Base-by-base conservation (phyloP, 163 green algal species). In the Scenedesmus sp. region DNA sequence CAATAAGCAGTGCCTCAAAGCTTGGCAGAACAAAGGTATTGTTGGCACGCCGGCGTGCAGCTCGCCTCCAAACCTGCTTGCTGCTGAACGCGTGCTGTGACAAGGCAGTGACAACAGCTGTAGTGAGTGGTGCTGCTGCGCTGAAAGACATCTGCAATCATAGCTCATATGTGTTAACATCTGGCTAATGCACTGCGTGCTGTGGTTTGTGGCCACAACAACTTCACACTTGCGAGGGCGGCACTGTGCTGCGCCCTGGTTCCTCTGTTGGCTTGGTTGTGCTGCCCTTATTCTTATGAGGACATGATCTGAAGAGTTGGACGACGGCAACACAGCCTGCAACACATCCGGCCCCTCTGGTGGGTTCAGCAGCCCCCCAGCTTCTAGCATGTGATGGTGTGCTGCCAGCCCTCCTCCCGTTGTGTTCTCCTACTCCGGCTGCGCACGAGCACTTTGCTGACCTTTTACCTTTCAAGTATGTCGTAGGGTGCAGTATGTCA, bases 401-500 rank as follows among this genome's bases (percentile, higher is more conserved):
- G 65, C 65, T 76, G 65, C 65, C 65, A 40, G 6, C 65, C 9
- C 3, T 4, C 9, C 30, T 76, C 1, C 30, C 30, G 0, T 76
- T 18, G 65, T 40, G 30, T 40, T 40, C 56, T 40, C 65, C 18
- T 18, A 6, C 9, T 40, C 30, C 49, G 12, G 30, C 30, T 76
- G 30, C 9, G 30, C 6, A 7, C 3, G 30, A 3, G 30, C 65
- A 40, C 7, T 76, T 24, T 13, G 56, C 20, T 40, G 2, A 18
- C 9, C 30, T 76, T 15, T 1, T 2, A 37, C 30, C 30, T n/a
- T 7, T 40, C 30, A 40, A 40, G 65, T 40, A 37, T 33, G 10
- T 53, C 53, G 73, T 37, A 83, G 79, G 46, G 26, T 86, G 46
- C 81, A 86, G 81, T 49, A 86, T 86, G 81, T 76, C 30, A 46